Evolutionary conservation across 768 basidiomycete species (phyloP).

Genomic region (Porphyrellus cyaneotinctus): DNA sequence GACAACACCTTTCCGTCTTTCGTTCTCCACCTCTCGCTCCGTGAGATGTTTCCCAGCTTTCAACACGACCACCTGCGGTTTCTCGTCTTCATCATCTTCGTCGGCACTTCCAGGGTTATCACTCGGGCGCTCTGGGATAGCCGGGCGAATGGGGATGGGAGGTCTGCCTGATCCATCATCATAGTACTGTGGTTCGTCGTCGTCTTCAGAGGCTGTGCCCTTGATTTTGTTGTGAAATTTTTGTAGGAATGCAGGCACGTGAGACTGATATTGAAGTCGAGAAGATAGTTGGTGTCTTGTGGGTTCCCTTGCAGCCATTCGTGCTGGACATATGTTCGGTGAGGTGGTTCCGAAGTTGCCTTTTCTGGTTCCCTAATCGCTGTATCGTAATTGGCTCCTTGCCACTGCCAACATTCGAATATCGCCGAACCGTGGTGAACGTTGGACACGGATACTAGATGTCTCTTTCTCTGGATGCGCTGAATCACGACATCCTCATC

Average conservation of each 20-base stretch:
- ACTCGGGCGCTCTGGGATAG: slow-evolving; percentile 64
- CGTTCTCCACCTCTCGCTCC: slow-evolving; percentile 72
- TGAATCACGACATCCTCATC: slow-evolving; percentile 40
- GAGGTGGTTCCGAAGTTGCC: slow-evolving; percentile 8
- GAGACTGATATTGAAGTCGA: slow-evolving; percentile 57
- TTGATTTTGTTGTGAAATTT: slow-evolving; percentile 61
- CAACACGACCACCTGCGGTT: slow-evolving; percentile 84
- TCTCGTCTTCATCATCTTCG: slow-evolving; percentile 72
- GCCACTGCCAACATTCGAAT: not conserved
- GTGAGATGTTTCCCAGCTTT: slow-evolving; percentile 86
- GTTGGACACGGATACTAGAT: slow-evolving; percentile 13
- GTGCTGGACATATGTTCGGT: not conserved
- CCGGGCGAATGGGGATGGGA: slow-evolving; percentile 70
- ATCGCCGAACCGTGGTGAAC: too few species aligned
- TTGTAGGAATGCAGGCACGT: slow-evolving; percentile 60
- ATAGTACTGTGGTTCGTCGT: slow-evolving; percentile 52
- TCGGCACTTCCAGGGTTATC: slow-evolving; percentile 70
- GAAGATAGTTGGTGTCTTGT: slow-evolving; percentile 71
- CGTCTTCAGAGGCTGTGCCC: slow-evolving; percentile 48
- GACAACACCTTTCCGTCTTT: slow-evolving; percentile 62
- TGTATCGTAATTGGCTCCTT: not conserved
- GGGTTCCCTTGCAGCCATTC: slow-evolving; percentile 53
- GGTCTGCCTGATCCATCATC: slow-evolving; percentile 65
- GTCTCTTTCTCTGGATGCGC: slow-evolving; percentile 17
- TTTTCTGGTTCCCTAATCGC: slow-evolving; percentile 10